Evolutionary conservation across 768 basidiomycete genomes (phyloP), one percentile per base, ranked within the genome.

Genomic region (Psilocybe cyanescens): DNA sequence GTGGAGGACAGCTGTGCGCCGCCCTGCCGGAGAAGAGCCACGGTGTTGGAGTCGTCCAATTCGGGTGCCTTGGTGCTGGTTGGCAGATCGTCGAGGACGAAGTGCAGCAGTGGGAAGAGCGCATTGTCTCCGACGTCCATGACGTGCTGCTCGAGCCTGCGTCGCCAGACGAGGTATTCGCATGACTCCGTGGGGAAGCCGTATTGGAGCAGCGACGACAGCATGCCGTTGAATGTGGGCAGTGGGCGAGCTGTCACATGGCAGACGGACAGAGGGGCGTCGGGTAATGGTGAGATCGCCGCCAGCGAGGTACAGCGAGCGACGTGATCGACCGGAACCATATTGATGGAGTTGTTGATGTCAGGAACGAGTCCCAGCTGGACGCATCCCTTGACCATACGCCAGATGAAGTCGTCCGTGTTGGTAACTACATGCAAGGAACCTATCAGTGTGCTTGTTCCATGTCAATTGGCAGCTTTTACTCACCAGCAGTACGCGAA

Each of bases 321-420:
- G 64, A 99, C 96, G 72, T 96, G 92, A 74, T 99, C 92, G 41
- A 99, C 97, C 0, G 97, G 97, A 7, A 96, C 94, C 90, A 98
- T 96, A 77, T 99, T 99, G 70, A 99, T 84, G 1, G 94, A 91
- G 76, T 99, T 99, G 80, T 97, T 95, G 75, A 99, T 98, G 71
- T 99, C 94, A 8, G 97, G 97, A 2, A 95, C 89, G 44, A 94
- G 84, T 1, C 96, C 97, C n/a, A 99, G 88, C 72, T 99, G 97
- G 39, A 98, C 83, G 71, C 95, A 98, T n/a, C 97, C 97, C 74
- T 99, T 99, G 71, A 97, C 93, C 74, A 99, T 79, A 3, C 97
- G 87, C 97, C 97, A 99, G 58, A 99, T 86, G 76, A 99, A 99
- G 73, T 99, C 97, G 68, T 99, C 97, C 35, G 97, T 99, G 76